phyloP scores from a whole-genome alignment of 495 filamentous ascomycete genomes.

The Cairneyella variabilis region DNA sequence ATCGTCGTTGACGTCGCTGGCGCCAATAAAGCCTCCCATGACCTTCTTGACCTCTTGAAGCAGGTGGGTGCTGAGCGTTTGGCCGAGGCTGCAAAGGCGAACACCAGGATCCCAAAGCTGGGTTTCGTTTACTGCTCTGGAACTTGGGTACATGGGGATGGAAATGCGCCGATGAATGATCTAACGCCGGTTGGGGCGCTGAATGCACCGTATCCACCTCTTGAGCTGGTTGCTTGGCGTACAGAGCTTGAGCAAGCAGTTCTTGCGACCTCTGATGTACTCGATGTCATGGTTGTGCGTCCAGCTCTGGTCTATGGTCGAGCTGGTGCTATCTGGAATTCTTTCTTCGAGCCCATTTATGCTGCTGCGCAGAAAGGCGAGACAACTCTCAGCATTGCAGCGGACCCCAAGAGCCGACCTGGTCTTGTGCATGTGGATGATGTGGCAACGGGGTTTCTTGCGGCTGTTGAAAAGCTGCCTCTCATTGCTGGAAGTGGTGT shows the following conservation, averaged over 20 bases:
- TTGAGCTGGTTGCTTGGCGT: slow-evolving; percentile 30
- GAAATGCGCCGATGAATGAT: slow-evolving; percentile 28
- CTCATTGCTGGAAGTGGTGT: slow-evolving; percentile 28
- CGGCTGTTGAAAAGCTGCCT: slow-evolving; percentile 34
- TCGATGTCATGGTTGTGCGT: slow-evolving; percentile 36
- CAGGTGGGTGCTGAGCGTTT: slow-evolving; percentile 23
- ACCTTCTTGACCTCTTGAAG: slow-evolving; percentile 25
- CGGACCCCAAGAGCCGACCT: slow-evolving; percentile 18
- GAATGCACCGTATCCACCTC: slow-evolving; percentile 20
- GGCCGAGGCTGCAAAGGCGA: slow-evolving; percentile 5
- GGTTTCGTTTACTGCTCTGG: slow-evolving; percentile 42
- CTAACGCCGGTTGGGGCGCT: slow-evolving; percentile 27
- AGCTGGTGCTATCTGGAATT: slow-evolving; percentile 22
- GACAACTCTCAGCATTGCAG: slow-evolving; percentile 20
- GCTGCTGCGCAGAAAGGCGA: slow-evolving; percentile 22
- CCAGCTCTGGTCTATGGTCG: slow-evolving; percentile 38
- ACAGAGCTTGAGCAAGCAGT: slow-evolving; percentile 33
- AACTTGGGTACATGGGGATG: slow-evolving; percentile 38
- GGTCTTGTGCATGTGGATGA: slow-evolving; percentile 39
- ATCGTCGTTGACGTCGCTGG: slow-evolving; percentile 33
- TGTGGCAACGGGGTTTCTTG: slow-evolving; percentile 31
- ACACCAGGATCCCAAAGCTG: slow-evolving; percentile 29
- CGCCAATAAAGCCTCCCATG: slow-evolving; percentile 19
- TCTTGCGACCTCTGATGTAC: slow-evolving; percentile 28
- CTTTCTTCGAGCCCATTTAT: slow-evolving; percentile 24